These are phyloP conservation scores for Populus davidiana DNA, from an alignment of 345 rosid species.

Conservation along the genomic window DNA sequence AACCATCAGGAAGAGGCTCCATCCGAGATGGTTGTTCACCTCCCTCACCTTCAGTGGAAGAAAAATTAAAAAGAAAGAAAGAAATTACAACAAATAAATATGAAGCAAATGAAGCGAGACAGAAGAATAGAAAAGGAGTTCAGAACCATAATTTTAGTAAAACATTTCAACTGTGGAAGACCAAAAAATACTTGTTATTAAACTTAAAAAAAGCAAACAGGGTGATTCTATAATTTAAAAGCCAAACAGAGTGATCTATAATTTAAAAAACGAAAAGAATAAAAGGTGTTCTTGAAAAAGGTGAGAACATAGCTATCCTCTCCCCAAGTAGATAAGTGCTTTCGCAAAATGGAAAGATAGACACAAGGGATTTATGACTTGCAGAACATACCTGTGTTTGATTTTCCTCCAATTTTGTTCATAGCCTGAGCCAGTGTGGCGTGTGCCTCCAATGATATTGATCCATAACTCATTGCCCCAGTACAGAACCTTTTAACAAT, in stretches of 20 bases:
- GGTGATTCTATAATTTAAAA: no score
- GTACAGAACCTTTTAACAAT: slow-evolving; percentile 97
- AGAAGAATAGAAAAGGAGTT: background rate
- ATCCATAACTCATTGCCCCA: slow-evolving; percentile 99
- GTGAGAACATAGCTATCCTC: background rate
- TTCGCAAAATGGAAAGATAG: background rate
- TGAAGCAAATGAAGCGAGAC: background rate
- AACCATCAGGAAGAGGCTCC: slow-evolving; percentile 90
- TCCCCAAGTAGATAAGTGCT: background rate
- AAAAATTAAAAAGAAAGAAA: background rate
- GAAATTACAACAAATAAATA: background rate
- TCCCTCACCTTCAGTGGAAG: slow-evolving; percentile 73
- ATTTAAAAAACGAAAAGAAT: background rate
- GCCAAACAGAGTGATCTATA: no score
- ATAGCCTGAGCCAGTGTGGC: slow-evolving; percentile 82
- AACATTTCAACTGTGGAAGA: no score
- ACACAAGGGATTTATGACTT: background rate
- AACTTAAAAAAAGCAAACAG: no score
- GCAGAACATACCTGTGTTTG: slow-evolving; percentile 74
- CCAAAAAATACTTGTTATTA: background rate
- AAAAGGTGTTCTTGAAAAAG: background rate
- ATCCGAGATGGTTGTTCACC: slow-evolving; percentile 98
- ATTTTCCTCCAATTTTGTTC: slow-evolving; percentile 94
- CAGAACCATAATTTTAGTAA: background rate
- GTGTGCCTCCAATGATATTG: slow-evolving; percentile 96